Base-by-base conservation (phyloP, 305 asterid genomes). In the Solanum chacoense region DNA sequence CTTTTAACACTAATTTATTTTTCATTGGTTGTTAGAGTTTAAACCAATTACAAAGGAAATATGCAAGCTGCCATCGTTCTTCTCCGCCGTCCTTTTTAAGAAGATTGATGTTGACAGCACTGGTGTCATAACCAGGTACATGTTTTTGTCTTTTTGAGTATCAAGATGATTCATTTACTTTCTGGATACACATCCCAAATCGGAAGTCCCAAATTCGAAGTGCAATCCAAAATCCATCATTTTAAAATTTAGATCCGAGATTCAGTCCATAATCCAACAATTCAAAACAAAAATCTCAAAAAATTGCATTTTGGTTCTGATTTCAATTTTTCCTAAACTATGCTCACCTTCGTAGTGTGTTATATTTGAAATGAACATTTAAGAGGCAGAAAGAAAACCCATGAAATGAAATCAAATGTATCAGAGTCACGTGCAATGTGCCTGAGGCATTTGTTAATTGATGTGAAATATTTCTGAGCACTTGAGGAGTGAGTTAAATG, bases 21-120 rank as follows among this genome's bases (percentile, higher is more conserved):
- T 87, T 88, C 88, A 35, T 67, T 91, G 89, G 89, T 90, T 80
- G 90, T 85, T 90, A 97, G 99, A 97, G 91, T 95, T 97, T 88
- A 97, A 97, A 91, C 96, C 95, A 28, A 95, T 97, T 90, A 96
- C 98, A 2, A 95, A 96, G 92, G 99, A 97, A 91, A 94, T 97
- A 29, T 97, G 99, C 96, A 97, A 97, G 97, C 98, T 97, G 55
- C 99, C 99, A 2, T 96, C 99, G 45, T 97, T 97, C 96, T 95
- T 96, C 93, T 97, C 99, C 74, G 45, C 95, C 71, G 94, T 92
- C 63, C 96, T 97, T 88, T 97, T 97, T 90, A 94, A 92, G 91
- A 96, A 93, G 94, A 97, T 96, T 20, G 99, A 97, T 89, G 92
- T 91, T 45, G 93, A 91, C 89, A 89, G 94, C 88, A 92, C 93